phyloP scores from a whole-genome alignment of 805 yeast genomes.

The Cyberlindnera sargentensis region DNA sequence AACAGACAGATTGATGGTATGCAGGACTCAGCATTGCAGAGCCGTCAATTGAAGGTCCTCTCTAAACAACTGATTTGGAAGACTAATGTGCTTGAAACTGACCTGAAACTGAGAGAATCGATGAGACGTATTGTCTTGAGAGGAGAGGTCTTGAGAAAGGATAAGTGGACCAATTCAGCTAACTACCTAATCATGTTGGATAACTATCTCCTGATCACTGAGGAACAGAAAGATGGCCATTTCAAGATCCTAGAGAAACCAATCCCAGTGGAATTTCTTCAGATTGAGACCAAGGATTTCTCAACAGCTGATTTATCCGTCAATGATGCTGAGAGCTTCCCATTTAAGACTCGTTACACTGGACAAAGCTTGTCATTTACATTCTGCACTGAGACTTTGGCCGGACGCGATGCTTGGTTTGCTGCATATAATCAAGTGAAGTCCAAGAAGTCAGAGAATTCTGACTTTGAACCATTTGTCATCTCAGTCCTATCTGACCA shows the following conservation, averaged over 20 bases:
- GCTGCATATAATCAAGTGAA: constrained; percentile 42
- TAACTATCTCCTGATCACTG: constrained; percentile 61
- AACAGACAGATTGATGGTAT: constrained; percentile 53
- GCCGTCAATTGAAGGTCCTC: constrained; percentile 46
- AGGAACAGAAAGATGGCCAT: constrained; percentile 36
- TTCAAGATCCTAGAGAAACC: constrained; percentile 49
- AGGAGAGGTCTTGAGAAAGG: constrained; percentile 56
- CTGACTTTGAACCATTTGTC: constrained; percentile 45
- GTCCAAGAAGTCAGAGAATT: constrained; percentile 30
- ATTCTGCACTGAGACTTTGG: constrained; percentile 37
- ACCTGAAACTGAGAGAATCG: constrained; percentile 44
- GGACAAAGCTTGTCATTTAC: constrained; percentile 50
- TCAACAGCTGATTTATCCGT: constrained; percentile 2
- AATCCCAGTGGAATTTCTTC: constrained; percentile 51
- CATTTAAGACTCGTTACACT: constrained; percentile 50
- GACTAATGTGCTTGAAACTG: constrained; percentile 34
- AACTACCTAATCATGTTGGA: constrained; percentile 55
- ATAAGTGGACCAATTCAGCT: constrained; percentile 51
- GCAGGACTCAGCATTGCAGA: constrained; percentile 54
- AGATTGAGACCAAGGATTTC: constrained; percentile 40
- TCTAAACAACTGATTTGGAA: constrained; percentile 50
- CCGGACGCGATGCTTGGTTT: constrained; percentile 56
- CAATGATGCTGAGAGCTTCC: constrained; percentile 15
- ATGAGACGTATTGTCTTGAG: constrained; percentile 50
- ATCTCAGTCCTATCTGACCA: constrained; percentile 48